Percentiles rank a stretch among this genome's conserved stretches.
Evolutionary conservation across 2,329 filamentous ascomycete species (phyloP).

Genomic region (Colletotrichum cereale): DNA sequence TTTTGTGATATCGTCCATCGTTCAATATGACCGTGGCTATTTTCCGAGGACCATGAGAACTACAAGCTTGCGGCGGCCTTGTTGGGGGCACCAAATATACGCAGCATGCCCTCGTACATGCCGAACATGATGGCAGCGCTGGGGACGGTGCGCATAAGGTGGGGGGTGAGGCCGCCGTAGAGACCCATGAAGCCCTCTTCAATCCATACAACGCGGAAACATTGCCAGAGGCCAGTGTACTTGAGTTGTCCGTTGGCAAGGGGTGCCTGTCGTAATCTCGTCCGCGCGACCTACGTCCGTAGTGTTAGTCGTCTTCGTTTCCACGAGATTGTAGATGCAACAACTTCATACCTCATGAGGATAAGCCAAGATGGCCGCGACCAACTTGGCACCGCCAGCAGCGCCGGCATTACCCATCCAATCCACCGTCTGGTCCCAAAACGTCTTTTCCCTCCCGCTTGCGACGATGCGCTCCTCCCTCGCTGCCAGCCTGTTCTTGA

Average conservation of each 20-base stretch:
- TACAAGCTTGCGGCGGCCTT: slow-evolving; percentile 30
- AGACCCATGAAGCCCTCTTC: slow-evolving; percentile 89
- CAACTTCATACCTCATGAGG: slow-evolving; percentile 81
- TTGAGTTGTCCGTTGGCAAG: slow-evolving; percentile 78
- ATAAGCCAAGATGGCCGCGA: slow-evolving; percentile 88
- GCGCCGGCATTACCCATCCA: slow-evolving; percentile 85
- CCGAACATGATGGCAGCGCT: slow-evolving; percentile 97
- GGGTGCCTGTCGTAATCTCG: slow-evolving; percentile 87
- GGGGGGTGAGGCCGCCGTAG: slow-evolving; percentile 92
- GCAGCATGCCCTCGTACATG: slow-evolving; percentile 77
- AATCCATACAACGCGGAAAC: slow-evolving; percentile 87
- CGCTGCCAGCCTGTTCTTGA: slow-evolving; percentile 79
- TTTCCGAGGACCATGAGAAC: neutral
- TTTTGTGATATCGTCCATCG: neutral
- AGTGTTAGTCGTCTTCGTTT: neutral
- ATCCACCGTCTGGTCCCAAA: slow-evolving; percentile 80
- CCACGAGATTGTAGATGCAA: neutral
- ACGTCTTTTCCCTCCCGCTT: slow-evolving; percentile 72
- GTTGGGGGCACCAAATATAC: slow-evolving; percentile 53
- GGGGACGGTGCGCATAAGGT: slow-evolving; percentile 90
- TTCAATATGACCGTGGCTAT: neutral
- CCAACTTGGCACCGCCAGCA: slow-evolving; percentile 86
- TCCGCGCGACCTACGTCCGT: slow-evolving; percentile 76
- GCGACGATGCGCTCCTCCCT: slow-evolving; percentile 70
- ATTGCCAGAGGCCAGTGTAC: slow-evolving; percentile 90